Evolutionary conservation across 2,329 filamentous ascomycete species (phyloP).

Genomic region (Colletotrichum sojae): DNA sequence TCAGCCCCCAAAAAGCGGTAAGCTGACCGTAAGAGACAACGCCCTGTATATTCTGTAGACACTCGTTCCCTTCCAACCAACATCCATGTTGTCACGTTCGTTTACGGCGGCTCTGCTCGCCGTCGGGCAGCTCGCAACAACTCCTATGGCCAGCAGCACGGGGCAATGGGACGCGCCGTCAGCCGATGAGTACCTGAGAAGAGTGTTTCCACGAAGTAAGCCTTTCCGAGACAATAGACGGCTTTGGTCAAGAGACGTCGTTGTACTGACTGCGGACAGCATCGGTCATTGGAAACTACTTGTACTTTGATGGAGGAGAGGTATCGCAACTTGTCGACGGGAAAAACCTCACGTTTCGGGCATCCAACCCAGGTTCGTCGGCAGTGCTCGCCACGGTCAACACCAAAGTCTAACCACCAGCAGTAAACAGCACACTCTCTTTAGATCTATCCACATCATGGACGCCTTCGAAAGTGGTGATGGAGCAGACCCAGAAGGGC

Average conservation of each 20-base stretch:
- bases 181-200: conserved; percentile 21
- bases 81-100: conserved; percentile 15
- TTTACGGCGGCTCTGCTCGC: conserved; percentile 24
- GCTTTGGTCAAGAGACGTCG: too few species aligned
- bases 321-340: conserved; percentile 28
- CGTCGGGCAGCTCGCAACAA: conserved; percentile 17
- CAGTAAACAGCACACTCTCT: conserved; percentile 41
- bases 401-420: conserved; percentile 1
- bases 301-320: conserved; percentile 38
- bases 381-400: neutral
- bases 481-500: conserved; percentile 31
- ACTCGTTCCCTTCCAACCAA: neutral
- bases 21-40: neutral
- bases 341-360: conserved; percentile 7
- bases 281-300: conserved; percentile 27
- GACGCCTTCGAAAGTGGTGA: conserved; percentile 27
- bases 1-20: neutral
- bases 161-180: conserved; percentile 26
- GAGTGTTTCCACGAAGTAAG: conserved; percentile 29
- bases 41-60: neutral
- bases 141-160: neutral
- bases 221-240: too few species aligned
- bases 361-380: conserved; percentile 21
- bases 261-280: conserved; percentile 19
- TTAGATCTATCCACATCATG: conserved; percentile 41